A percentile compares a stretch with the other conserved stretches of the same genome.
phyloP scores from a whole-genome alignment of 345 rosid species.

The Tarenaya hassleriana region DNA sequence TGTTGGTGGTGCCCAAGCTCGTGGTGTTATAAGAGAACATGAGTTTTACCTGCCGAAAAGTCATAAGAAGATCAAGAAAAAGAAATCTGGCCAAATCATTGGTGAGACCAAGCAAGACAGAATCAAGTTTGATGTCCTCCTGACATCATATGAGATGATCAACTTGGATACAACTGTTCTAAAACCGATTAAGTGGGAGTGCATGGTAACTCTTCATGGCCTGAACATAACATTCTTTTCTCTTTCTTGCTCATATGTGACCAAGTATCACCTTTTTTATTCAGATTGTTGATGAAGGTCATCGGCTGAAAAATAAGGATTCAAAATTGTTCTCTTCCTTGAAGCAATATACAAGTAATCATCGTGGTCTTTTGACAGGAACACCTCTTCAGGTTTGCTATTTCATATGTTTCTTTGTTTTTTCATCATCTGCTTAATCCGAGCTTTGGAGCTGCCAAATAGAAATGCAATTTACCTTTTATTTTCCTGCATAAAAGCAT shows the following conservation, averaged over 20 bases:
- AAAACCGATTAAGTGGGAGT: conserved; percentile 94
- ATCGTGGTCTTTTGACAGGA: conserved; percentile 94
- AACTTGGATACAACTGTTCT: conserved; percentile 72
- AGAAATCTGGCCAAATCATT: conserved; percentile 75
- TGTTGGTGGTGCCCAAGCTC: conserved; percentile 81
- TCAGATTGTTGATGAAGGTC: conserved; percentile 99
- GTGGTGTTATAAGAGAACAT: conserved; percentile 82
- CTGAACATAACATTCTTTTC: conserved; percentile 15
- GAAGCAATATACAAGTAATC: conserved; percentile 83
- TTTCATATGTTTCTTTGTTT: conserved; percentile 20
- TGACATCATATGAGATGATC: conserved; percentile 98
- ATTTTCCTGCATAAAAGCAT: neutral
- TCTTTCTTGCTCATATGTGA: conserved; percentile 17
- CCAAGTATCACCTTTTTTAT: conserved; percentile 28
- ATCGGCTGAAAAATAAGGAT: conserved; percentile 97
- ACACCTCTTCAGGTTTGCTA: conserved; percentile 93
- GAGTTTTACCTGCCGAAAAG: conserved; percentile 81
- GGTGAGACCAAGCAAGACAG: conserved; percentile 89
- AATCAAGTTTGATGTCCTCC: conserved; percentile 93
- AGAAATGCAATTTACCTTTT: conserved; percentile 4
- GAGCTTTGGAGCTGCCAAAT: conserved; percentile 7
- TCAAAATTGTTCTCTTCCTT: conserved; percentile 86
- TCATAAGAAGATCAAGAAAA: conserved; percentile 75
- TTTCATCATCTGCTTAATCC: conserved; percentile 4
- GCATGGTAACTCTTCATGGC: conserved; percentile 67